These are phyloP conservation scores for Ajuga reptans DNA, from an alignment of 305 asterid species.

Conservation along the genomic window DNA sequence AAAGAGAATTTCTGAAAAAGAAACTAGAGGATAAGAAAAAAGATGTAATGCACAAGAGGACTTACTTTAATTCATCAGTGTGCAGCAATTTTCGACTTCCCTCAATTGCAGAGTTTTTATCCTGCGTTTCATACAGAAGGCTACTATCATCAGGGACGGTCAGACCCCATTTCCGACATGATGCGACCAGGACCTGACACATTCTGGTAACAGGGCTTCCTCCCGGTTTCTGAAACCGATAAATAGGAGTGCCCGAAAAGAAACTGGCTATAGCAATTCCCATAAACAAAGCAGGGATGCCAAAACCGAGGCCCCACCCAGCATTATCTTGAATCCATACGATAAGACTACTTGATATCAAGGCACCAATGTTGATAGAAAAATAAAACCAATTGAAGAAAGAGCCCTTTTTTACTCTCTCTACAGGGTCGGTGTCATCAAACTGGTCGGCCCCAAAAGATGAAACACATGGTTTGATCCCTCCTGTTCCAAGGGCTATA, in stretches of 20 bases:
- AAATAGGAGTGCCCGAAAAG: constrained; percentile 70
- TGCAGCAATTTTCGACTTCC: constrained; percentile 90
- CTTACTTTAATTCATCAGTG: constrained; percentile 67
- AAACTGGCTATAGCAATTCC: constrained; percentile 72
- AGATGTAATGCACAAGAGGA: constrained; percentile 7
- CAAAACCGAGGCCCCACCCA: constrained; percentile 97
- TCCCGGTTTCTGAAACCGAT: constrained; percentile 92
- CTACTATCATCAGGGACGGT: constrained; percentile 51
- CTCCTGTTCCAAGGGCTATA: constrained; percentile 91
- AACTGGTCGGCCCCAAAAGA: constrained; percentile 97
- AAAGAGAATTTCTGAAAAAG: neutral
- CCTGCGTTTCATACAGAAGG: constrained; percentile 68
- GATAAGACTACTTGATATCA: constrained; percentile 71
- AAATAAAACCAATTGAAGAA: constrained; percentile 95
- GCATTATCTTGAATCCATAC: constrained; percentile 96
- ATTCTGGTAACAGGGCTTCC: constrained; percentile 95
- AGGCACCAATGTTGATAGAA: constrained; percentile 78
- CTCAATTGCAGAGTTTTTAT: constrained; percentile 73
- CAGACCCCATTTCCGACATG: constrained; percentile 59
- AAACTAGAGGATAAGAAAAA: neutral
- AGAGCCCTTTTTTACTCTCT: constrained; percentile 88
- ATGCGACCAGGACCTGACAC: constrained; percentile 85
- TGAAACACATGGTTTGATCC: constrained; percentile 94
- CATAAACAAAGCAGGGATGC: constrained; percentile 81
- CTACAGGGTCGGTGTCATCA: constrained; percentile 79